Evolutionary conservation across 139 green algal genomes (phyloP).

Genomic region (Medakamo hakoo): DNA sequence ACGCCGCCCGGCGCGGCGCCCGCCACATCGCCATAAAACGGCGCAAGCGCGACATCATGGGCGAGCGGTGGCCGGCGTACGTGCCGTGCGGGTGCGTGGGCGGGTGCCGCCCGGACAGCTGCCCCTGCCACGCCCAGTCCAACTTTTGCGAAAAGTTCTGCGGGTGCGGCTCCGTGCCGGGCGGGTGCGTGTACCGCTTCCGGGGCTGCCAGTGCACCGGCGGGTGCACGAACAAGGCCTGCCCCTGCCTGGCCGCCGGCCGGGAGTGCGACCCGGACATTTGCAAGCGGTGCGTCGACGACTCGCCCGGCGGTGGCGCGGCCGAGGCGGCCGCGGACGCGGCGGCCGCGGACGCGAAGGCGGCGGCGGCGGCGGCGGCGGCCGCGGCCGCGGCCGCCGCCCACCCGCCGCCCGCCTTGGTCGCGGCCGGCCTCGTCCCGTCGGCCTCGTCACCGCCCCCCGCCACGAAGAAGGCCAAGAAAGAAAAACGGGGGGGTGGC

Average conservation of each 20-base stretch:
- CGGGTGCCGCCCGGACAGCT: slow-evolving; percentile 16
- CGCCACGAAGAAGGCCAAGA: no score
- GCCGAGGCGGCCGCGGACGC: slow-evolving; percentile 2
- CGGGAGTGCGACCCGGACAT: slow-evolving; percentile 82
- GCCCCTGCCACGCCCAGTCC: slow-evolving; percentile 18
- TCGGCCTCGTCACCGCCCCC: neutral
- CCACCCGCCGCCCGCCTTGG: neutral
- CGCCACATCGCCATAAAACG: no score
- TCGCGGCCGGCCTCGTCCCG: neutral
- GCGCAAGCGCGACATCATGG: no score
- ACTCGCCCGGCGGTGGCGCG: slow-evolving; percentile 14
- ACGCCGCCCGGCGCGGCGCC: no score
- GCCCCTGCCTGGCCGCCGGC: slow-evolving; percentile 61
- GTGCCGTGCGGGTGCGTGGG: slow-evolving; percentile 28
- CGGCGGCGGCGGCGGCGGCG: neutral
- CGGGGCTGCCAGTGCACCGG: slow-evolving; percentile 57
- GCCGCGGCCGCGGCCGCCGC: neutral
- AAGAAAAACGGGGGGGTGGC: no score
- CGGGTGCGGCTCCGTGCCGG: slow-evolving; percentile 19
- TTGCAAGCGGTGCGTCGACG: slow-evolving; percentile 25
- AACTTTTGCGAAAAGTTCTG: slow-evolving; percentile 54
- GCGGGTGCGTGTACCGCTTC: slow-evolving; percentile 33
- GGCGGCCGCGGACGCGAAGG: neutral
- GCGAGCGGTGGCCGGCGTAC: slow-evolving; percentile 23
- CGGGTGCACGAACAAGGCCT: slow-evolving; percentile 30